Percentiles rank a stretch among this genome's conserved stretches.
Evolutionary conservation across 495 filamentous ascomycete species (phyloP).

Genomic region (Aspergillus baeticus): DNA sequence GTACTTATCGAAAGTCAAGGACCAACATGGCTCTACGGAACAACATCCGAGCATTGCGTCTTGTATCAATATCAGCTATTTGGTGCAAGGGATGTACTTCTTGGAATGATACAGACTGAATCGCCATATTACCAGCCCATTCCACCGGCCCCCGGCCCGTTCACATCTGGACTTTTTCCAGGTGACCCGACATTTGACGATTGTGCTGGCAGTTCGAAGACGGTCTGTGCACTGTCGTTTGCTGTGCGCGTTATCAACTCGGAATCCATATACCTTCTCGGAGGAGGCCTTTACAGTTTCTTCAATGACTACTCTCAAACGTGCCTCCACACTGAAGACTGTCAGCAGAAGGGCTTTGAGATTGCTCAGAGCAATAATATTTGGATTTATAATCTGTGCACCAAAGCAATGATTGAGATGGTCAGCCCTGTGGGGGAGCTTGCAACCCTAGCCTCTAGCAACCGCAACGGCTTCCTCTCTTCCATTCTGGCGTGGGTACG

Average conservation of each 20-base stretch:
- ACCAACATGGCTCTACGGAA: slow-evolving; percentile 62
- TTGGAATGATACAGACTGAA: slow-evolving; percentile 77
- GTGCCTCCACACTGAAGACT: slow-evolving; percentile 31
- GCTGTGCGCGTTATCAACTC: slow-evolving; percentile 61
- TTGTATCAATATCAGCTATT: slow-evolving; percentile 77
- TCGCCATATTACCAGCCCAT: slow-evolving; percentile 65
- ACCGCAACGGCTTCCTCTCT: slow-evolving; percentile 21
- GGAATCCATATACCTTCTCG: slow-evolving; percentile 54
- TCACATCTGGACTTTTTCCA: slow-evolving; percentile 40
- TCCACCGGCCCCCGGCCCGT: slow-evolving; percentile 57
- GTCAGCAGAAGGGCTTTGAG: slow-evolving; percentile 29
- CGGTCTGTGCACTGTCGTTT: slow-evolving; percentile 63
- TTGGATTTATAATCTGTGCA: slow-evolving; percentile 67
- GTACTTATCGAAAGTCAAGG: slow-evolving; percentile 54
- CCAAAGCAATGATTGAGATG: slow-evolving; percentile 73
- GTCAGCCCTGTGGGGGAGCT: slow-evolving; percentile 30
- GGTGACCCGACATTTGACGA: slow-evolving; percentile 53
- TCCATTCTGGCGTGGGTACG: slow-evolving; percentile 13
- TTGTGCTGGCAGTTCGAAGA: slow-evolving; percentile 38
- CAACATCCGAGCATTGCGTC: slow-evolving; percentile 66
- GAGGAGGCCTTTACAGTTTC: slow-evolving; percentile 53
- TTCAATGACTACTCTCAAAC: slow-evolving; percentile 50
- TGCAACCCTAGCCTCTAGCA: slow-evolving; percentile 18
- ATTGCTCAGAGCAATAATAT: slow-evolving; percentile 45
- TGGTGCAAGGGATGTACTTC: slow-evolving; percentile 62